phyloP scores from a whole-genome alignment of 1,284 basidiomycete genomes.

The Cutaneotrichosporon spelunceum region DNA sequence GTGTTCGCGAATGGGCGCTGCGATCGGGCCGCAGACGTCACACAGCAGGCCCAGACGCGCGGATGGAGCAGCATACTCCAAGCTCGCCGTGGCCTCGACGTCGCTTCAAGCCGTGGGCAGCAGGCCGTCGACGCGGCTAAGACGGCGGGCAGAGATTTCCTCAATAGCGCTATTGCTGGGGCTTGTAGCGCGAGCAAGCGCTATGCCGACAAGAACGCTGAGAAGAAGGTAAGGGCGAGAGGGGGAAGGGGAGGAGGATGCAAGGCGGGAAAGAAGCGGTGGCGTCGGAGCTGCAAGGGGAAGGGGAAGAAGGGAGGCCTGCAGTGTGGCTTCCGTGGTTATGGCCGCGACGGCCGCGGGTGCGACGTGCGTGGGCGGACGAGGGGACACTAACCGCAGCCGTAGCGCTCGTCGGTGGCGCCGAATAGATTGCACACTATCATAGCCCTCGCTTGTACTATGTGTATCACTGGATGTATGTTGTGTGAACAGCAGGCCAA shows the following conservation, averaged over 20 bases:
- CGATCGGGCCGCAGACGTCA: not conserved
- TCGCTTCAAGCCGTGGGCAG: not conserved
- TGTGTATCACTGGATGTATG: not conserved
- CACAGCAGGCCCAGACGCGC: not conserved
- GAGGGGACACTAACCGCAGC: constrained; percentile 3
- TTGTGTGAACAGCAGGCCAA: not conserved
- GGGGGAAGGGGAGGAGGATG: not conserved
- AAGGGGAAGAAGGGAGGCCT: not conserved
- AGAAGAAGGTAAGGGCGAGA: not conserved
- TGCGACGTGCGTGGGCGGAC: constrained; percentile 5
- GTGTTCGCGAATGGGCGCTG: constrained; percentile 15
- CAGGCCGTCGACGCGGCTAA: not conserved
- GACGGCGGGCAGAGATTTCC: not conserved
- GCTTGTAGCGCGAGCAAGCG: not conserved
- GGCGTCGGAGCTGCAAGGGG: not conserved
- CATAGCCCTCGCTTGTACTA: not conserved
- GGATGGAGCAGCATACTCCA: not conserved
- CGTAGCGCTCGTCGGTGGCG: not conserved
- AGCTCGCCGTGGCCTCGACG: constrained; percentile 6
- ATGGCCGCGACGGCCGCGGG: not conserved
- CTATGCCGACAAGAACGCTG: not conserved
- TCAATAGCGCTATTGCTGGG: not conserved
- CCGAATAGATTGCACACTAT: not conserved
- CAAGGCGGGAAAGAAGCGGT: not conserved
- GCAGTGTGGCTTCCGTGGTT: constrained; percentile 8